Evolutionary conservation across 2,329 filamentous ascomycete genomes (phyloP), one percentile per base, ranked within the genome.

Genomic region (Biscogniauxia mediterranea): DNA sequence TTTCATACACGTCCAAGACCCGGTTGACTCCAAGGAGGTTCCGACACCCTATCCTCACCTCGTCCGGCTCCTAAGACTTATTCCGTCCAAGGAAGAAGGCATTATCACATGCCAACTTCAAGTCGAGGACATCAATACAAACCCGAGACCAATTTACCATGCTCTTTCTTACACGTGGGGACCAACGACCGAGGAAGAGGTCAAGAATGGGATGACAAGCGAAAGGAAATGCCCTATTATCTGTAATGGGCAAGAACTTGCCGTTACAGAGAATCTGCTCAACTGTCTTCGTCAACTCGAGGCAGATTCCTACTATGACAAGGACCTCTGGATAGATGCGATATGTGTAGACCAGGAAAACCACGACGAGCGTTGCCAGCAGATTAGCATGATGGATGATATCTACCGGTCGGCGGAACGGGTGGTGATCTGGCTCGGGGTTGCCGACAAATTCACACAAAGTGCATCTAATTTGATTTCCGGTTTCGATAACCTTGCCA

Each of bases 111-210:
- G 66, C 51, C 13, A 58, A 7, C 56, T 67, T 53, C 60, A 53
- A 25, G 54, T 59, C 20, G 57, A 60, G 19, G 58, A 67, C 21
- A 55, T 68, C 5, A 49, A 59, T 25, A 19, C 26, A 5, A 19
- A 17, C 7, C 11, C 49, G n/a, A 55, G n/a, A 25, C 23, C 49
- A 25, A 21, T 11, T 13, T 67, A 68, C 50, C 60, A 68, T 51
- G 66, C 66, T 13, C 56, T 68, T 42, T 68, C 66, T 8, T 68
- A 68, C 49, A 67, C 65, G 8, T 68, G 66, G 66, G 58, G 59
- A 11, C 61, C 58, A 19, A 61, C 64, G 9, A 62, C 60, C 1
- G 60, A 46, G 32, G 26, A 46, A 7, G 59, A 66, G 58, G 38
- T n/a, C n/a, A 55, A 58, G 13, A 53, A 56, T 5, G 56, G 57